Conservation (phyloP, 2,329 filamentous ascomycete genomes). For the Cytospora chrysosperma region DNA sequence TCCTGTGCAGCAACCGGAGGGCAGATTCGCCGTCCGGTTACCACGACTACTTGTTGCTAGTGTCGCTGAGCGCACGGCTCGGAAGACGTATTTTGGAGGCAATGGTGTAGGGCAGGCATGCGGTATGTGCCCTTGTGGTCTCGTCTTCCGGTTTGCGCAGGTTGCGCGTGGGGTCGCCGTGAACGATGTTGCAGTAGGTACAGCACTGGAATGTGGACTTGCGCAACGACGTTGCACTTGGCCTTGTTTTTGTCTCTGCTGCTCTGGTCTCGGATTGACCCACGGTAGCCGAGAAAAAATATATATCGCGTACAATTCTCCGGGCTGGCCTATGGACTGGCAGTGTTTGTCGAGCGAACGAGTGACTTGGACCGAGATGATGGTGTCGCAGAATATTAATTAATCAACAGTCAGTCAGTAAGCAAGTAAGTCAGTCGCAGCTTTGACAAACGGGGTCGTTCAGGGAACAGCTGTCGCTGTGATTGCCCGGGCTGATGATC, state of each 20-base stretch:
- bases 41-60: background rate
- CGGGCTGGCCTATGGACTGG: background rate
- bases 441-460: background rate
- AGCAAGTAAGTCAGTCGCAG: no score
- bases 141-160: slow-evolving; percentile 4
- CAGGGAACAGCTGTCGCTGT: background rate
- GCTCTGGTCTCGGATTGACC: background rate
- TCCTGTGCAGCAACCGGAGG: slow-evolving; percentile 29
- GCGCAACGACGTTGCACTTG: background rate
- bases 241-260: background rate
- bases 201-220: background rate
- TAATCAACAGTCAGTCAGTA: no score
- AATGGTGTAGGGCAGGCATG: slow-evolving; percentile 16
- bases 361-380: background rate
- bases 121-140: background rate
- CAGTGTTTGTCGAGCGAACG: background rate
- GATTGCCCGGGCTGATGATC: background rate
- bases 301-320: background rate
- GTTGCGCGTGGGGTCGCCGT: slow-evolving; percentile 13
- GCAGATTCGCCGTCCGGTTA: slow-evolving; percentile 21
- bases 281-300: background rate
- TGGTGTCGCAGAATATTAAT: background rate
- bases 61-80: slow-evolving; percentile 8
- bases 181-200: no score
- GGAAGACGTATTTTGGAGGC: background rate